These are phyloP conservation scores for Marasmius tenuissimus DNA, from an alignment of 1,284 basidiomycete genomes.

Conservation along the genomic window DNA sequence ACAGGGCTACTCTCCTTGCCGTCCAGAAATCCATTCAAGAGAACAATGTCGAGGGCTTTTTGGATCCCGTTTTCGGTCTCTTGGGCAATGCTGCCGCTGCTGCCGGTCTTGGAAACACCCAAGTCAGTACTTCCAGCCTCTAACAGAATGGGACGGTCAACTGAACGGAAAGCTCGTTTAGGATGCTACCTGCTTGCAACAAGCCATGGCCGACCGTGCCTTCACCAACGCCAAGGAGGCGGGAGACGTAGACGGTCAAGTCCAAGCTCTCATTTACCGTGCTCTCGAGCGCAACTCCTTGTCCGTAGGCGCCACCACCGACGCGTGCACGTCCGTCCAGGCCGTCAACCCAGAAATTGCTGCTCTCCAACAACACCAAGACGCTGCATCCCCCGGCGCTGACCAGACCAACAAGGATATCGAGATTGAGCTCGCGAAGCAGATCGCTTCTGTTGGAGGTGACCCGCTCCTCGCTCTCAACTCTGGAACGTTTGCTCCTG, in stretches of 20 bases:
- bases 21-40: slow-evolving; percentile 45
- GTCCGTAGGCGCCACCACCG: slow-evolving; percentile 49
- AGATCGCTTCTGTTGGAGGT: slow-evolving; percentile 64
- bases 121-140: slow-evolving; percentile 31
- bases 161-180: slow-evolving; percentile 18
- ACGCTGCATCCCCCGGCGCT: slow-evolving; percentile 62
- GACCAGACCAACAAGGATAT: slow-evolving; percentile 64
- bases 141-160: not conserved
- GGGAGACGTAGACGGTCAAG: slow-evolving; percentile 55
- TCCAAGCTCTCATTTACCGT: slow-evolving; percentile 62
- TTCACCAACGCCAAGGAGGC: slow-evolving; percentile 72
- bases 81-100: slow-evolving; percentile 64
- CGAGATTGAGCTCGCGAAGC: slow-evolving; percentile 56
- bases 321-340: slow-evolving; percentile 51
- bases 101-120: slow-evolving; percentile 51
- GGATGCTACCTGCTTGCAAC: slow-evolving; percentile 66
- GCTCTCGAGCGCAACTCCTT: slow-evolving; percentile 70
- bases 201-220: slow-evolving; percentile 64
- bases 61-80: slow-evolving; percentile 65
- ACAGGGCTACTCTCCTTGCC: slow-evolving; percentile 54
- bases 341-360: slow-evolving; percentile 69
- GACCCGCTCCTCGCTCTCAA: slow-evolving; percentile 60
- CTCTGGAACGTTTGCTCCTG: slow-evolving; percentile 66
- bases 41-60: slow-evolving; percentile 61
- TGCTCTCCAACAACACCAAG: slow-evolving; percentile 68